Base-by-base conservation (phyloP, 176 grass and related monocot species). In the Sorghum bicolor region DNA sequence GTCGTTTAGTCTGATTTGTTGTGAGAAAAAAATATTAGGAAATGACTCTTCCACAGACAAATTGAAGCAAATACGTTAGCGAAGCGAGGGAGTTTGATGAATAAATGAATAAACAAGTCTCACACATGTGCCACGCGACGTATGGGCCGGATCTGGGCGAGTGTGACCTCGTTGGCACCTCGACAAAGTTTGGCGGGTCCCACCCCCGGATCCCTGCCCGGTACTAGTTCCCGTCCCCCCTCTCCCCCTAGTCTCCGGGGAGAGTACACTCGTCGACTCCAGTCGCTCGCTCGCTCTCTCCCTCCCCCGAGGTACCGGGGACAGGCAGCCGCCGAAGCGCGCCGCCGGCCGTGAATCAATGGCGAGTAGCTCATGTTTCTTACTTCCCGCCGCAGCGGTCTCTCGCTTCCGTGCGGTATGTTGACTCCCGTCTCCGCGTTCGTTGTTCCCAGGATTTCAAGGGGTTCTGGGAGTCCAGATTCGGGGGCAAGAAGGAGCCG, bases 401-500 rank as follows among this genome's bases (percentile, higher is more conserved):
- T 11, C 58, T 64, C 65, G 5, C 17, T 68, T 5, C 20, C 9
- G 6, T 20, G 32, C 52, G 19, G 12, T 0, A 0, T 5, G 77
- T 5, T 22, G 22, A 80, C 24, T 63, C 4, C 16, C 20, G 5
- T 39, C 10, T 36, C 61, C 17, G 45, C 10, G 10, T 38, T 31
- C 31, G 14, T 75, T 85, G 24, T 78, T 38, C 2, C 2, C 74
- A 94, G 96, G 91, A 95, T 83, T 80, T 98, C n/a, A 87, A 83
- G 85, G 57, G 84, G 65, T 95, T 90, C 80, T 98, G 92, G 83
- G 95, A 97, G 70, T 93, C 84, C 64, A 89, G 65, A 66, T 94
- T 98, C 74, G 85, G 93, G 32, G 65, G 91, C 58, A 72, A 84
- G 32, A 67, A 82, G 86, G 73, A 82, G 40, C 70, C 83, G 57